Base-by-base conservation (phyloP, 2,329 filamentous ascomycete genomes). In the Colletotrichum coccodes region DNA sequence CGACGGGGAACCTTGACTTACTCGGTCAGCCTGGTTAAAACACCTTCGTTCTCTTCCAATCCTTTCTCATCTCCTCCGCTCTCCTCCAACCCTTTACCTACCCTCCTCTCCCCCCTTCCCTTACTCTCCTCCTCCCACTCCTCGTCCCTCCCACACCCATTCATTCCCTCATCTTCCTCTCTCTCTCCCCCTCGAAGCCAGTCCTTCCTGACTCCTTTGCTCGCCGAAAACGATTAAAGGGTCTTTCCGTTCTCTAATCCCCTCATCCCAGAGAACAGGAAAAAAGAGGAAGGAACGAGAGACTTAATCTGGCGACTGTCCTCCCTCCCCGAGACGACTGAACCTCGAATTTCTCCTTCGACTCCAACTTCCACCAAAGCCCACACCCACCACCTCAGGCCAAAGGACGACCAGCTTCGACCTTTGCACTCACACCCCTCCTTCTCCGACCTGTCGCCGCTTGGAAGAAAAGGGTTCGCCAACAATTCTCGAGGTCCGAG, bases 81-180 rank as follows among this genome's bases (percentile, higher is more conserved):
- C 82, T 86, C 81, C 81, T 86, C 84, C 82, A 83, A 84, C 84
- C 78, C 83, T 83, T 84, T 82, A 77, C 77, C 72, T 71, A 68
- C 68, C 77, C 75, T 77, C 77, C 79, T 75, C 72, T 77, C 73
- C 73, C 77, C 75, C 73, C 73, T 77, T 75, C 76, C 73, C 75
- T 72, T 72, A 21, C 28, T 23, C 71, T 76, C 77, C 77, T 79
- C 79, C 78, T 79, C 77, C 77, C 79, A 79, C 78, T 79, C 76
- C 75, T 64, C 65, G 60, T 59, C 75, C 77, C 76, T 78, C 76
- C 76, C 76, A n/a, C 80, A 81, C 83, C 83, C 84, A 86, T 84
- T 86, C 85, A 82, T 87, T 87, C 82, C 80, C 82, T 85, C 82
- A 83, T 86, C 84, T 82, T 87, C 87, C 82, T 80, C 82, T 85